Percentiles rank a stretch among this genome's conserved stretches.
phyloP scores from a whole-genome alignment of 2,329 filamentous ascomycete genomes.

The Gaeumannomyces sp. region DNA sequence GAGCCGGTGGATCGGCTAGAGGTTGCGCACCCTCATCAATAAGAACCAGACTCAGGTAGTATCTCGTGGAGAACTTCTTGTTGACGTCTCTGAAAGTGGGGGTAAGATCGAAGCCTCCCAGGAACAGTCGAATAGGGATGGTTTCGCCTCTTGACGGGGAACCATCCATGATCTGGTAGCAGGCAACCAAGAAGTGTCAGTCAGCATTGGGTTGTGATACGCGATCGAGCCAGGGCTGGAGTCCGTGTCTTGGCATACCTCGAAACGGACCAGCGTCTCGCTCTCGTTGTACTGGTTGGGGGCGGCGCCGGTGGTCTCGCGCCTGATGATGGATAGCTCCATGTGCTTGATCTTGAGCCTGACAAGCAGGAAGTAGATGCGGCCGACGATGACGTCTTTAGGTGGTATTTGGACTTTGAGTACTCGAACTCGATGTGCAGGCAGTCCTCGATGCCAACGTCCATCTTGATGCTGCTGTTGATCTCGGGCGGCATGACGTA shows the following conservation, averaged over 20 bases:
- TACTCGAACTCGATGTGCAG: constrained; percentile 99
- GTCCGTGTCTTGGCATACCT: constrained; percentile 44
- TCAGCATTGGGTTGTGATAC: neutral
- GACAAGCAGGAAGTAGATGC: constrained; percentile 97
- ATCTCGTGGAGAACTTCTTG: constrained; percentile 98
- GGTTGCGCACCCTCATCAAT: constrained; percentile 75
- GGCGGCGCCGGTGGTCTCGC: constrained; percentile 92
- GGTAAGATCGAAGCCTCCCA: constrained; percentile 94
- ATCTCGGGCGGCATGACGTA: constrained; percentile 98
- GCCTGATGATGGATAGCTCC: constrained; percentile 94
- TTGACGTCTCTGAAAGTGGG: constrained; percentile 99
- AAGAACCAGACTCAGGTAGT: constrained; percentile 92
- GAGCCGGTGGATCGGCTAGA: constrained; percentile 13
- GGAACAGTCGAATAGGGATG: constrained; percentile 93
- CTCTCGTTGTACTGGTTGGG: constrained; percentile 99
- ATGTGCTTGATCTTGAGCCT: constrained; percentile 99
- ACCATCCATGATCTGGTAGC: constrained; percentile 84
- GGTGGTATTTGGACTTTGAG: constrained; percentile 97
- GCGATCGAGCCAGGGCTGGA: neutral
- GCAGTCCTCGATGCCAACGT: constrained; percentile 98
- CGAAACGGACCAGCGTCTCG: constrained; percentile 93
- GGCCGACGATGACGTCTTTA: constrained; percentile 97
- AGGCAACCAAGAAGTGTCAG: constrained; percentile 5
- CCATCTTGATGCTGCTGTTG: constrained; percentile 99
- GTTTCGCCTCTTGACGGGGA: constrained; percentile 93